Evolutionary conservation across 2,329 filamentous ascomycete species (phyloP), one percentile per base, ranked within the genome.

Genomic region (Aspergillus spinulosporus): DNA sequence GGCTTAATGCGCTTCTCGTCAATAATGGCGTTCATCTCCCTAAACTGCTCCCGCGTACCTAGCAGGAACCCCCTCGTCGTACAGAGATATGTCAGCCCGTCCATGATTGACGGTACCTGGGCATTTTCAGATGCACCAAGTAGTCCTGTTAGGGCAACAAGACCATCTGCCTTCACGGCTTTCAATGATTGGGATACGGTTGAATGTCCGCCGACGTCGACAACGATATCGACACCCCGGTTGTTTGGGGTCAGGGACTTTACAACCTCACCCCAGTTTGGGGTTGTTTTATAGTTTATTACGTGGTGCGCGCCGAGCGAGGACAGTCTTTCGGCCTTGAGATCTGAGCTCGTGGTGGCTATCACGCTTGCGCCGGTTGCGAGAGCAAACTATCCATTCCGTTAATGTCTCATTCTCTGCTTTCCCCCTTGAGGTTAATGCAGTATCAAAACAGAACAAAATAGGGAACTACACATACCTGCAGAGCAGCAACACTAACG

Each of bases 301-400:
- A 85, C 75, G 60, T 84, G 77, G 61, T 82, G 76, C 0, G 81
- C 82, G 36, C 83, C 83, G 6, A 82, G 70, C 59, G 76, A 72
- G 68, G 80, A 80, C 11, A 85, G 73, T 31, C 68, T 66, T 29
- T 79, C 74, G 3, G 71, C 78, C 67, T 86, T 86, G 2, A 72
- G 70, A 0, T 70, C 64, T 0, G 77, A 80, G 1, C 79, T 82
- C 0, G 82, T 85, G 0, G 83, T 85, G 0, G 83, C 80, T 53
- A 86, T 83, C 49, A 86, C 82, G 5, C 68, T 76, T 0, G 82
- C 83, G 29, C 82, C 83, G 0, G 77, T 77, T 0, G 82, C 80
- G 56, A 69, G 64, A 39, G 74, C 75, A 48, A 77, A 64, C 53
- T 55, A 52, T 32, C 4, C 21, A 21, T 21, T 21, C 21, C 2